Evolutionary conservation across 768 basidiomycete genomes (phyloP).

Genomic region (Termitomyces sp.): DNA sequence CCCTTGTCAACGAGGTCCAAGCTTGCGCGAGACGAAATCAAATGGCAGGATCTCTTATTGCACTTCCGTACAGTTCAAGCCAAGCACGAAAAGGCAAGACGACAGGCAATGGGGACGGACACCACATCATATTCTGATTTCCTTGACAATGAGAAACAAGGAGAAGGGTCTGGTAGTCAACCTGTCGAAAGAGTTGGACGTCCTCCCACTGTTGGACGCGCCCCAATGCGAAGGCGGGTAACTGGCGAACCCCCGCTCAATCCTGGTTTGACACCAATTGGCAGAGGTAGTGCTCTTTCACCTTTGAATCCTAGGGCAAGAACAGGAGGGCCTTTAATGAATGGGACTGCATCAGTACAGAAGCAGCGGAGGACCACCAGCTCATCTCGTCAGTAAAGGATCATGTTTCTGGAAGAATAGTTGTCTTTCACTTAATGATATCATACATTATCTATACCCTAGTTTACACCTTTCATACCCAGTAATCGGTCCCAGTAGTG

Average conservation of each 20-base stretch:
- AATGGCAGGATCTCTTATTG: slow-evolving; percentile 91
- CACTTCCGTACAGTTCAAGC: slow-evolving; percentile 91
- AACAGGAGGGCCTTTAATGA: slow-evolving; percentile 40
- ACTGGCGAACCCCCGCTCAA: slow-evolving; percentile 47
- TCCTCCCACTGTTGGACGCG: slow-evolving; percentile 28
- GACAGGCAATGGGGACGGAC: slow-evolving; percentile 72
- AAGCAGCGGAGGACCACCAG: slow-evolving; percentile 38
- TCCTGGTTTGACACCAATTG: slow-evolving; percentile 22
- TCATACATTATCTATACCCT: slow-evolving; percentile 12
- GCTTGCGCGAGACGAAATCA: slow-evolving; percentile 82
- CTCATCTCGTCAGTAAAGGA: slow-evolving; percentile 28
- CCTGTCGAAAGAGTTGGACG: slow-evolving; percentile 23
- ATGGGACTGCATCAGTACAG: slow-evolving; percentile 9
- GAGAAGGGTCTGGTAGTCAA: slow-evolving; percentile 22
- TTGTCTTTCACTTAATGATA: neutral
- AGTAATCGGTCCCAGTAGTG: neutral
- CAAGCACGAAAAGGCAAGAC: slow-evolving; percentile 88
- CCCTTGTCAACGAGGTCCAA: slow-evolving; percentile 66
- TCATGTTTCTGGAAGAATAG: neutral
- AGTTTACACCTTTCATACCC: slow-evolving; percentile 3
- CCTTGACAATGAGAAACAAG: slow-evolving; percentile 40
- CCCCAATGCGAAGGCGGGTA: slow-evolving; percentile 57
- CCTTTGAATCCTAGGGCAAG: slow-evolving; percentile 73
- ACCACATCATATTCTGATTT: slow-evolving; percentile 46
- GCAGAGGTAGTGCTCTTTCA: slow-evolving; percentile 53